Conservation (phyloP, 2,329 filamentous ascomycete genomes). For the Ophiostoma triangulosporum region DNA sequence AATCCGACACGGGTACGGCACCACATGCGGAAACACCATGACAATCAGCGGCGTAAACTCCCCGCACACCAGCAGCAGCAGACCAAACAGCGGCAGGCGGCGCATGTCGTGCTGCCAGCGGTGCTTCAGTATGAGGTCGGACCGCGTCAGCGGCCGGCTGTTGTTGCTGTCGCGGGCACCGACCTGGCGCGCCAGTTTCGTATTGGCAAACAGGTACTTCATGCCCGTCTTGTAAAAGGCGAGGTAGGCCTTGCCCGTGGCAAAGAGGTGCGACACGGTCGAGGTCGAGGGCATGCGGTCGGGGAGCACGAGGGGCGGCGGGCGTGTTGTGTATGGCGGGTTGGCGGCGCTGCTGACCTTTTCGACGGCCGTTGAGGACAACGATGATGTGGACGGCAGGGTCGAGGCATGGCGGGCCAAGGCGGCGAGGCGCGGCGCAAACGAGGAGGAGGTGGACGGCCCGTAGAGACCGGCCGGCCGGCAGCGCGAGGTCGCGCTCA, state of each 20-base stretch:
- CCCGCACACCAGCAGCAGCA: constrained; percentile 65
- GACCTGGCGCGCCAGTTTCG: constrained; percentile 8
- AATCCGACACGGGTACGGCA: constrained; percentile 73
- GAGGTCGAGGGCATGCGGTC: constrained; percentile 31
- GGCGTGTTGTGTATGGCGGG: constrained; percentile 58
- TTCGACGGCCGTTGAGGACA: background rate
- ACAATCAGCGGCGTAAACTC: constrained; percentile 79
- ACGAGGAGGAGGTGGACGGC: background rate
- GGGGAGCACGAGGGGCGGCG: constrained; percentile 54
- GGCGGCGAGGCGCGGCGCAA: background rate
- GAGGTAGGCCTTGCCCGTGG: constrained; percentile 61
- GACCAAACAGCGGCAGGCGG: constrained; percentile 64
- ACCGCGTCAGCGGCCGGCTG: constrained; percentile 32
- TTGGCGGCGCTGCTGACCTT: constrained; percentile 31
- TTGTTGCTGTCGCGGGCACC: too few species aligned
- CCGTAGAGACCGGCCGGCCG: background rate
- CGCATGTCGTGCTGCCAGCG: constrained; percentile 59
- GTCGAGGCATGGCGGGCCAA: background rate
- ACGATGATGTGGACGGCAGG: background rate
- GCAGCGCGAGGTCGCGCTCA: background rate
- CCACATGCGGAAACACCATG: constrained; percentile 51
- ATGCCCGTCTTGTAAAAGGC: constrained; percentile 81
- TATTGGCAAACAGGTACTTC: constrained; percentile 58
- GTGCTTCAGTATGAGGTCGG: constrained; percentile 55
- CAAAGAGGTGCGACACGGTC: constrained; percentile 39